These are phyloP conservation scores for Talaromyces funiculosus DNA, from an alignment of 2,329 filamentous ascomycete species.

Conservation along the genomic window DNA sequence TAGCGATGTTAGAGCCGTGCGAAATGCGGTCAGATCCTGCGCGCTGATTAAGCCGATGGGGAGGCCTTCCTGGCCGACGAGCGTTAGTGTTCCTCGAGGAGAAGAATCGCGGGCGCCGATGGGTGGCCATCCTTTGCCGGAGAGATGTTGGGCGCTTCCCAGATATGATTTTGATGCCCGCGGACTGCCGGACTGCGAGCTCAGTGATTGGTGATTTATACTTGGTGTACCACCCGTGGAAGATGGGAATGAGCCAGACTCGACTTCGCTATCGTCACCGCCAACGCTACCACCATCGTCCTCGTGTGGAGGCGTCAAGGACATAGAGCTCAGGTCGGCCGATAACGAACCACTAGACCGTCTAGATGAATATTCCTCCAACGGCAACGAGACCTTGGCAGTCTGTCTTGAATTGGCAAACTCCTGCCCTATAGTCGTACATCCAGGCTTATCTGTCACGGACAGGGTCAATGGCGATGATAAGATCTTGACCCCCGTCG, in stretches of 20 bases:
- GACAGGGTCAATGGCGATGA: slow-evolving; percentile 39
- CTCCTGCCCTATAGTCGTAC: slow-evolving; percentile 8
- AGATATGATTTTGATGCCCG: slow-evolving; percentile 16
- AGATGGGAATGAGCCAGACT: slow-evolving; percentile 10
- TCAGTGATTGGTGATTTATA: slow-evolving; percentile 23
- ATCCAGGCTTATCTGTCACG: slow-evolving; percentile 2
- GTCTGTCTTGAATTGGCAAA: slow-evolving; percentile 7
- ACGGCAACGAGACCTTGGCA: slow-evolving; percentile 8
- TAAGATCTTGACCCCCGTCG: slow-evolving; percentile 61
- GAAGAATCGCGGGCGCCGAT: slow-evolving; percentile 39
- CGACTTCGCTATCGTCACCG: slow-evolving; percentile 6
- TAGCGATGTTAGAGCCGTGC: slow-evolving; percentile 57
- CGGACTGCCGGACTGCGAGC: slow-evolving; percentile 22
- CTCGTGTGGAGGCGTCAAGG: not conserved
- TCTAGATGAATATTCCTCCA: slow-evolving; percentile 9
- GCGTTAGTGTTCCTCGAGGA: slow-evolving; percentile 53
- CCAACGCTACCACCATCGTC: not conserved
- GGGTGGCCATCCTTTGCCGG: slow-evolving; percentile 28
- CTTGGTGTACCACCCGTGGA: slow-evolving; percentile 23
- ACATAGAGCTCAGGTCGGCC: slow-evolving; percentile 11
- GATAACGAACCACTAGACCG: slow-evolving; percentile 13
- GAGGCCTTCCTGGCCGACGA: slow-evolving; percentile 54
- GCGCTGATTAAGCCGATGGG: slow-evolving; percentile 61
- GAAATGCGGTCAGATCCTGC: slow-evolving; percentile 63
- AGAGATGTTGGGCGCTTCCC: slow-evolving; percentile 24